Conservation (phyloP, 257 asterid species). For the Nicotiana otophora region DNA sequence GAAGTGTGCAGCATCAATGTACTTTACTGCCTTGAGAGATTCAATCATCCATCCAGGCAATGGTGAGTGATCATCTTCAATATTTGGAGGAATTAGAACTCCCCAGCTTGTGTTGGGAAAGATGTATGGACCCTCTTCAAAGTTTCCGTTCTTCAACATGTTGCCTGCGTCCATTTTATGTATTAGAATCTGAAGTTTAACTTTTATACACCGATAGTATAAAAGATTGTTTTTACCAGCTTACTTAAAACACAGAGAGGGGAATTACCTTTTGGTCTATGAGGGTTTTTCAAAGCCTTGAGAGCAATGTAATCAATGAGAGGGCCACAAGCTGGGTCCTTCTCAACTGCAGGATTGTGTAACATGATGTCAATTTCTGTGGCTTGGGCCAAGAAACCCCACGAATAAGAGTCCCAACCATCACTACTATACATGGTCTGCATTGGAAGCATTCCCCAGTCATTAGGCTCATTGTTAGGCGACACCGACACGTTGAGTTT, state of each 20-base stretch:
- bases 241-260: background rate
- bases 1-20: conserved; percentile 65
- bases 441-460: conserved; percentile 65
- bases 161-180: conserved; percentile 36
- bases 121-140: conserved; percentile 83
- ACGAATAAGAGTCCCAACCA: conserved; percentile 71
- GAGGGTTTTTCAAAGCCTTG: conserved; percentile 44
- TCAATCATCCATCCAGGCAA: conserved; percentile 81
- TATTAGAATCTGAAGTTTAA: background rate
- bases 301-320: conserved; percentile 68
- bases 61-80: conserved; percentile 77
- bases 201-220: background rate
- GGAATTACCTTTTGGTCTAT: conserved; percentile 37
- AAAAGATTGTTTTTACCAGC: background rate
- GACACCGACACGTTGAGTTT: conserved; percentile 41
- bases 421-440: conserved; percentile 73
- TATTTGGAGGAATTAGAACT: conserved; percentile 67
- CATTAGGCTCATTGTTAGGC: conserved; percentile 35
- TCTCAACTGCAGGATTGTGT: conserved; percentile 60
- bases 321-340: conserved; percentile 74
- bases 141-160: conserved; percentile 75
- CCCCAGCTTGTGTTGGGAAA: conserved; percentile 60
- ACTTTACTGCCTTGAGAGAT: conserved; percentile 78
- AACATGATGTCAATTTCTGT: conserved; percentile 35
- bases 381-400: conserved; percentile 63